phyloP scores from a whole-genome alignment of 768 basidiomycete species.

The Cystobasidium tubakii region DNA sequence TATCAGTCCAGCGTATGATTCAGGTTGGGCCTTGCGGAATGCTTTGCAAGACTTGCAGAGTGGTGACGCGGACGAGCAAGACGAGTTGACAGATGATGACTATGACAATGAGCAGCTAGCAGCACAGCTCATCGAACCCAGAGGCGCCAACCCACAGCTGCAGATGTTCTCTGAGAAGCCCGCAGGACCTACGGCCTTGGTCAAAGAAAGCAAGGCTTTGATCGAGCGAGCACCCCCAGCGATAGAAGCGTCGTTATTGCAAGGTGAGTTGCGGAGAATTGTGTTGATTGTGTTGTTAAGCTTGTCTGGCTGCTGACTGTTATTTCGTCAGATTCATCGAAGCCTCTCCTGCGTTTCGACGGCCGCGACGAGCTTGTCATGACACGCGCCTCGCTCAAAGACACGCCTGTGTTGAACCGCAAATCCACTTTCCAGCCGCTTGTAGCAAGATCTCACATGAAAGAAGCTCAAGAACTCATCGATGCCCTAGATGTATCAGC shows the following conservation, averaged over 20 bases:
- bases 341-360: not conserved
- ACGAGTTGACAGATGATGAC: not conserved
- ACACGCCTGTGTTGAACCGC: not conserved
- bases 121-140: not conserved
- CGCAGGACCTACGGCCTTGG: not conserved
- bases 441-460: not conserved
- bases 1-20: not conserved
- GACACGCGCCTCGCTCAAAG: not conserved
- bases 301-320: not conserved
- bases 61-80: not conserved
- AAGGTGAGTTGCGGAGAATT: not conserved
- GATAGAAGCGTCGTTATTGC: not conserved
- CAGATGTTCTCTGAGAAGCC: not conserved
- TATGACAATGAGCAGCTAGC: not conserved
- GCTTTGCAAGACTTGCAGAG: not conserved
- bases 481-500: not conserved
- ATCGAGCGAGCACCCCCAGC: not conserved
- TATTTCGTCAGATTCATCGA: not conserved
- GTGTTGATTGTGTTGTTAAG: not conserved
- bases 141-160: not conserved
- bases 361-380: slow-evolving; percentile 1
- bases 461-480: not conserved
- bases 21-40: not conserved
- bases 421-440: not conserved
- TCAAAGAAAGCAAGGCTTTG: not conserved